phyloP scores from a whole-genome alignment of 1,284 basidiomycete species.

The Ustilago bromivora region DNA sequence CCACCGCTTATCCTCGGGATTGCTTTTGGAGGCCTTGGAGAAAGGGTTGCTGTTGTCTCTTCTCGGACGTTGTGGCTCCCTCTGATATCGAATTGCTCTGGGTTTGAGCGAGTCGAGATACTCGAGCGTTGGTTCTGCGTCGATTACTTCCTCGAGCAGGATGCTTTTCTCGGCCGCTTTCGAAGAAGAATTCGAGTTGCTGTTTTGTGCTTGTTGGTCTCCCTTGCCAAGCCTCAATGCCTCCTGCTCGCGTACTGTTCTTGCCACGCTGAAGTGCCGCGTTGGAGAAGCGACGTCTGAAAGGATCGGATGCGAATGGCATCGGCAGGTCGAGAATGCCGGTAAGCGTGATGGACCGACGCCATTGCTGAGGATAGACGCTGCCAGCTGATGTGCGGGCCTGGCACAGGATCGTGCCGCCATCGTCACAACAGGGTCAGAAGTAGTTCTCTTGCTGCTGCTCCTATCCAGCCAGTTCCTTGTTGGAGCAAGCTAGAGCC shows the following conservation, averaged over 20 bases:
- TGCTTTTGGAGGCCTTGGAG: constrained; percentile 20
- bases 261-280: constrained; percentile 17
- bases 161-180: constrained; percentile 5
- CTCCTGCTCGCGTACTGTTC: not conserved
- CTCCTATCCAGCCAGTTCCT: not conserved
- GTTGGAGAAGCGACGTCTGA: not conserved
- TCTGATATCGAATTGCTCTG: not conserved
- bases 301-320: constrained; percentile 4
- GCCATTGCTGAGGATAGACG: constrained; percentile 21
- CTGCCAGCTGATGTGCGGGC: constrained; percentile 35
- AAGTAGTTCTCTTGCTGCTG: not conserved
- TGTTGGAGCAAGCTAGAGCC: not conserved
- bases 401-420: constrained; percentile 27
- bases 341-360: constrained; percentile 38
- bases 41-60: constrained; percentile 24
- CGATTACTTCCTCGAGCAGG: constrained; percentile 26
- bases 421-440: constrained; percentile 11
- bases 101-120: constrained; percentile 52
- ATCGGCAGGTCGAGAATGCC: constrained; percentile 13
- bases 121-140: constrained; percentile 41
- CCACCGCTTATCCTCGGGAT: constrained; percentile 41
- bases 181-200: not conserved
- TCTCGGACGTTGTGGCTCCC: constrained; percentile 4
- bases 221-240: not conserved
- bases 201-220: not conserved